Conservation (phyloP, 2,329 filamentous ascomycete genomes). For the Phyllachora maydis region DNA sequence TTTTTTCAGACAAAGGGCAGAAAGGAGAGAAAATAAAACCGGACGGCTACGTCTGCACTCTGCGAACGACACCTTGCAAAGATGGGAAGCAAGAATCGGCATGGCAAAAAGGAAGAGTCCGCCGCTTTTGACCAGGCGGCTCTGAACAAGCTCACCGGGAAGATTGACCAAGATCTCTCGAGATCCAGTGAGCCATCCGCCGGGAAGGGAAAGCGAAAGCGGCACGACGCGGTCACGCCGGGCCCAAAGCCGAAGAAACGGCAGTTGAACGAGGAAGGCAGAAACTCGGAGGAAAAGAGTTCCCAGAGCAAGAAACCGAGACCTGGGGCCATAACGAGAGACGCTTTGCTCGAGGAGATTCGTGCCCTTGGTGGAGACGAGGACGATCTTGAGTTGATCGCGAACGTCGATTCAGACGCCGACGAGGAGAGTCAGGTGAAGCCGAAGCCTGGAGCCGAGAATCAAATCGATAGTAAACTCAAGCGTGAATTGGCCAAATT, state of each 20-base stretch:
- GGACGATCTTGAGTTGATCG: conserved; percentile 39
- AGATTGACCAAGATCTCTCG: conserved; percentile 31
- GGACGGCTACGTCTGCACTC: no score
- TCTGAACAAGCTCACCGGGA: conserved; percentile 30
- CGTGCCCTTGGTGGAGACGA: conserved; percentile 43
- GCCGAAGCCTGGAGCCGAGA: conserved; percentile 7
- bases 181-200: conserved; percentile 10
- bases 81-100: conserved; percentile 13
- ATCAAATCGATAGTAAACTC: conserved; percentile 11
- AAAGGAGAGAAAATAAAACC: no score
- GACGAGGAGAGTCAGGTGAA: conserved; percentile 17
- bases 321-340: conserved; percentile 4
- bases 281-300: no score
- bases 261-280: conserved; percentile 8
- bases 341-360: conserved; percentile 36
- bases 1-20: no score
- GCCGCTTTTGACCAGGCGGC: conserved; percentile 27
- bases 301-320: no score
- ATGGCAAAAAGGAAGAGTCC: conserved; percentile 10
- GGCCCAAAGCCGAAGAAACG: conserved; percentile 11
- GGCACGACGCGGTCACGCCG: conserved; percentile 9
- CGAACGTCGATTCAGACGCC: conserved; percentile 27
- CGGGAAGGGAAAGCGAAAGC: conserved; percentile 24
- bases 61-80: not conserved
- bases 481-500: conserved; percentile 30